Base-by-base conservation (phyloP, 306 rosid genomes). In the Vicia faba region DNA sequence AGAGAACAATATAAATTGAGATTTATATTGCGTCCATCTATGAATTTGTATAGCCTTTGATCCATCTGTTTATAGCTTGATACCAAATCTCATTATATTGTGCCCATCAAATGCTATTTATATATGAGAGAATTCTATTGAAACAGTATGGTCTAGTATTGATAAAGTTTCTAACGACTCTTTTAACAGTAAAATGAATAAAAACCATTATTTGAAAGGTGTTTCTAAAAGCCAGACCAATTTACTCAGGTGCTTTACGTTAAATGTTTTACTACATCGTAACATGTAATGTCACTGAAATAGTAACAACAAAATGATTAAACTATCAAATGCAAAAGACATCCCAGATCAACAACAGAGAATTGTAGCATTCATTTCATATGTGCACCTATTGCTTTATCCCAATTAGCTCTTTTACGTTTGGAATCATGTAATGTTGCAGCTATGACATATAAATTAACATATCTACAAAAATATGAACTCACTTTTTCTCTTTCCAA, bases 401-500 rank as follows among this genome's bases (percentile, higher is more conserved):
- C 44, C 14, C 73, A 39, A 50, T 9, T 6, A 18, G 39, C 65
- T 67, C 58, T 46, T 25, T n/a, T 41, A 26, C 14, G 59, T 71
- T 58, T 50, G 19, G 67, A 48, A 57, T 36, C 25, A 61, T 11
- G 62, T 4, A 35, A 61, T 60, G 26, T 61, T 28, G 29, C 33
- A 43, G 65, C 43, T 69, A 68, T 60, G 57, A 50, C 20, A 71
- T 59, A 9, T 8, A 50, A 33, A 45, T 41, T 63, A 25, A 13
- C 28, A 48, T 12, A 40, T 54, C 65, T 44, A 31, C 50, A 15
- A 15, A 59, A 35, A 59, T 69, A 35, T 69, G 31, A 75, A 86
- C 93, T 84, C 80, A 92, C 98, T 46, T 66, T 81, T 49, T 89
- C 96, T 45, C 74, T 78, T 78, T 87, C 92, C 63, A 68, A 35